Evolutionary conservation across 148 eudicot genomes (phyloP).

Genomic region (Drosera capensis): DNA sequence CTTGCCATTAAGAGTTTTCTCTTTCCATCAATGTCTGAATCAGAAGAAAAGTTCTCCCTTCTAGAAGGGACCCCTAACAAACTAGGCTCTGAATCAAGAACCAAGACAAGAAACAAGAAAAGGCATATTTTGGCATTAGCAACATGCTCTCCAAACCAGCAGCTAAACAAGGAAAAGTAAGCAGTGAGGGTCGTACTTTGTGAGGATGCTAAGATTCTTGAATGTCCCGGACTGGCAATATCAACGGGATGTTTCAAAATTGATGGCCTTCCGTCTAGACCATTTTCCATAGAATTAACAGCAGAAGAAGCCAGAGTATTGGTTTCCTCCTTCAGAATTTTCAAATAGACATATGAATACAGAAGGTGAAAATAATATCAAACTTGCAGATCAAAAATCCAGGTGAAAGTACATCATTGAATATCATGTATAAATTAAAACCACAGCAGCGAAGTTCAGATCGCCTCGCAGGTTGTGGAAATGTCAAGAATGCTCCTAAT

Average conservation of each 20-base stretch:
- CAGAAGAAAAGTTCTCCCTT: conserved; percentile 32
- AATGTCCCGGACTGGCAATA: conserved; percentile 22
- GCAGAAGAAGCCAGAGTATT: conserved; percentile 18
- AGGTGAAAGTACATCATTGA: too few relatives aligned
- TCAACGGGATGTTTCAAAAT: conserved; percentile 25
- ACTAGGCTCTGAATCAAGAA: conserved; percentile 46
- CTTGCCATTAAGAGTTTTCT: conserved; percentile 20
- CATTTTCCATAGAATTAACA: conserved; percentile 22
- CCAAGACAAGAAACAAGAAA: conserved; percentile 3
- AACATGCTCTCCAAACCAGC: conserved; percentile 3
- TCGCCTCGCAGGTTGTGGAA: too few relatives aligned
- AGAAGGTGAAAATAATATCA: too few relatives aligned
- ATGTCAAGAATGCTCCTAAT: too few relatives aligned
- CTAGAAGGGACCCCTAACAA: conserved; percentile 65
- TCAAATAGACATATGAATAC: background rate
- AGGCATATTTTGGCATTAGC: conserved; percentile 1
- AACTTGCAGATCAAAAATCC: too few relatives aligned
- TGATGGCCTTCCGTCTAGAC: conserved; percentile 32
- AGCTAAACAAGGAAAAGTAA: conserved; percentile 3
- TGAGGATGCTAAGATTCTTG: conserved; percentile 28
- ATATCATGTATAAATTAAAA: too few relatives aligned
- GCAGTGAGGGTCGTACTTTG: conserved; percentile 36
- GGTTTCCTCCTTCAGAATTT: conserved; percentile 35
- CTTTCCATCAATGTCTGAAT: conserved; percentile 20
- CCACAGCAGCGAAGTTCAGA: too few relatives aligned